phyloP scores from a whole-genome alignment of 129 eudicot species.

The Sambucus nigra region DNA sequence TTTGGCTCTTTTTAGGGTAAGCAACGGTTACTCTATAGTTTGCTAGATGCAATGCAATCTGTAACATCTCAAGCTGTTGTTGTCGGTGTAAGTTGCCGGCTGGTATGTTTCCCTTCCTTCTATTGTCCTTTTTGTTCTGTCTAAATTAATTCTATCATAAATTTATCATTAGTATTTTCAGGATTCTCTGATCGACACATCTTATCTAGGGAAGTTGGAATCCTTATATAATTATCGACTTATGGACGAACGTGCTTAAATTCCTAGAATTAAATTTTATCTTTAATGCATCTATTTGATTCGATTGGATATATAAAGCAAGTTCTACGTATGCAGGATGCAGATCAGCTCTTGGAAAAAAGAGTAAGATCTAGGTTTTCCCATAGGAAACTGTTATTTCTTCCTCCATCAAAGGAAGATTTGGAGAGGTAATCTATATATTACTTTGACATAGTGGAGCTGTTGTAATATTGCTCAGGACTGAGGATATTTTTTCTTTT shows the following conservation, averaged over 20 bases:
- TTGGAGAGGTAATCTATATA: conserved; percentile 43
- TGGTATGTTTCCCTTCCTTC: conserved; percentile 42
- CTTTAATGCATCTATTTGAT: not conserved
- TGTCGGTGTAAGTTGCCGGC: conserved; percentile 77
- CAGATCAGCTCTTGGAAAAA: conserved; percentile 95
- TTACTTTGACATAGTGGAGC: not conserved
- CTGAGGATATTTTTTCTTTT: not conserved
- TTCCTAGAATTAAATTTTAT: not conserved
- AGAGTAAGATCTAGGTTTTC: conserved; percentile 96
- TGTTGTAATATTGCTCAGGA: not conserved
- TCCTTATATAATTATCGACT: not conserved
- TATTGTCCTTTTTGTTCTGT: not conserved
- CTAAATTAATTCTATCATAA: not conserved
- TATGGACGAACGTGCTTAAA: not conserved
- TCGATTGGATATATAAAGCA: not conserved
- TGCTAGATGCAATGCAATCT: conserved; percentile 97
- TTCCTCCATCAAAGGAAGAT: conserved; percentile 81
- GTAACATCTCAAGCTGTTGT: conserved; percentile 93
- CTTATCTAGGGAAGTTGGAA: not conserved
- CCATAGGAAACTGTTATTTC: conserved; percentile 82
- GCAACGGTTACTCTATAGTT: conserved; percentile 72
- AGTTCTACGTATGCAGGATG: conserved; percentile 53
- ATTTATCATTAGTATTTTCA: not conserved
- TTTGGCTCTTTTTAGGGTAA: conserved; percentile 59
- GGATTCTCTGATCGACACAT: not conserved